Evolutionary conservation across 2,329 filamentous ascomycete species (phyloP), one percentile per base, ranked within the genome.

Genomic region (Zymoseptoria passerinii): DNA sequence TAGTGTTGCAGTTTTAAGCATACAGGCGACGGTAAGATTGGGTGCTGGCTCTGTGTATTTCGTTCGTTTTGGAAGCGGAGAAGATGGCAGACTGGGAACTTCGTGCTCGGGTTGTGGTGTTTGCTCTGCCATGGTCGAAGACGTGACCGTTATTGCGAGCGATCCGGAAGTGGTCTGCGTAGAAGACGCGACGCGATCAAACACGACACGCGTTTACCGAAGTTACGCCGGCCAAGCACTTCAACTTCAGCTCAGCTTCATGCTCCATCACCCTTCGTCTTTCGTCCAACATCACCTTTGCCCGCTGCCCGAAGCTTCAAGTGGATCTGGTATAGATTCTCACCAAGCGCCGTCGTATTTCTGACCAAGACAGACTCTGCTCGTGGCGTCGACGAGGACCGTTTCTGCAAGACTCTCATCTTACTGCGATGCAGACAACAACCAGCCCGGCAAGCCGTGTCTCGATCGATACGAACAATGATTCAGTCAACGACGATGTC

Each of bases 41-140:
- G 70, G 52, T 16, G 73, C 68, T 8, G 76, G 72, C 53, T 78
- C 72, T 61, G 78, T 75, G 67, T 84, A 83, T 79, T 91, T 94
- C 69, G 88, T 82, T 71, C 90, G 85, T 78, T 95, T 95, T 52
- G 89, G 81, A 27, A 89, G 84, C 28, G 90, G 90, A 8, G 89
- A 92, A 58, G 81, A 81, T 48, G 86, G 86, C 23, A 85, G 80
- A 55, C 83, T 83, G 52, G 84, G 83, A 28, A 77, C 73, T 64
- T 77, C 72, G 70, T 77, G 78, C 44, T 69, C 63, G 52, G 57
- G 63, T 64, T 61, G 70, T 61, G 65, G 71, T 56, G 70, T 70
- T 48, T 64, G 57, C 56, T 71, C 65, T 35, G 67, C 64, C 69
- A 72, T 72, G 54, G 58, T 62, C 55, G 18, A 50, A 7, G 19